Evolutionary conservation across 1,284 basidiomycete species (phyloP), one percentile per base, ranked within the genome.

Genomic region (Cerioporus squamosus): DNA sequence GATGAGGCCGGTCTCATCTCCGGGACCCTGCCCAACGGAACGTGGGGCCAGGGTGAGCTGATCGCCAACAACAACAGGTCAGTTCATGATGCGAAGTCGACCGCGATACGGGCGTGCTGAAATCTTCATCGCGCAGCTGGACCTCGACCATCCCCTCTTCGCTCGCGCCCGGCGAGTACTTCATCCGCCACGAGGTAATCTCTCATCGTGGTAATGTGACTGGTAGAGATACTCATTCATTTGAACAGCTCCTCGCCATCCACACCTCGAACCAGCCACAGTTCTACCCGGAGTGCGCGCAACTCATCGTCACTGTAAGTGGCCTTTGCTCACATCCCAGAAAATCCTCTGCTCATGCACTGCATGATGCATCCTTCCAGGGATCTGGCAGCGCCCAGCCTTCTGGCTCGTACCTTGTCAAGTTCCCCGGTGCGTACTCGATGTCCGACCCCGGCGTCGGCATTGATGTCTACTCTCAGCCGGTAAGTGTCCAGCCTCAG

Each of bases 281-380:
- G 55, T 77, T 77, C 67, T 77, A 78, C 60, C 73, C 74, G 20
- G 74, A 77, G 58, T 77, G 75, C 59, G 75, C 74, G 29, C 77
- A 78, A 65, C 58, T 77, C 14, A 68, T 66, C 40, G 36, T 77
- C 26, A 77, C 75, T 10, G 74, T 73, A 38, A 64, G 70, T 57
- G 17, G 14, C 2, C 2, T 18, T n/a, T n/a, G n/a, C n/a, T n/a
- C n/a, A n/a, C n/a, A n/a, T n/a, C n/a, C n/a, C 8, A 29, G 10
- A 29, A 9, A 17, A 14, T 18, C 29, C 23, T 8, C 6, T 20
- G 20, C 14, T 31, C 2, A 14, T 15, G 20, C 24, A 26, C 18
- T n/a, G n/a, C n/a, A n/a, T n/a, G n/a, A n/a, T 12, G 9, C 14
- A 9, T 36, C 18, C 7, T 23, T 8, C 14, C 18, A 66, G 65